Conservation (phyloP, 441 rosid species). For the Brassica hybrid region DNA sequence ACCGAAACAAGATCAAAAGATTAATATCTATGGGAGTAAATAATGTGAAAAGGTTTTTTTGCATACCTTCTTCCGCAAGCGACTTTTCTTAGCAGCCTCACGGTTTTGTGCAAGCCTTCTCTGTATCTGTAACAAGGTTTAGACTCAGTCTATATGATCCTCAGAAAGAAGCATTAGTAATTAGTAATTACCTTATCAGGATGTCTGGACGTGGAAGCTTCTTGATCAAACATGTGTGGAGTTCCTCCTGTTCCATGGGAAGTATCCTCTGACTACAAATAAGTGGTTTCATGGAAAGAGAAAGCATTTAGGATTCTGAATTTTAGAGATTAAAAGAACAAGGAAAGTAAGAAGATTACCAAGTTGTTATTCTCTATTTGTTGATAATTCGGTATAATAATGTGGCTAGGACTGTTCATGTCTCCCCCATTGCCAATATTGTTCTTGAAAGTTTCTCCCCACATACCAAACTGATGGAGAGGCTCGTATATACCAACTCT, state of each 20-base stretch:
- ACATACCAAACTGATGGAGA: constrained; percentile 79
- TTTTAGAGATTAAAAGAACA: constrained; percentile 6
- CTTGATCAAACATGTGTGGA: constrained; percentile 73
- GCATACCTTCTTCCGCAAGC: constrained; percentile 87
- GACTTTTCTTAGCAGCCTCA: constrained; percentile 99
- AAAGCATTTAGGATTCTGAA: background rate
- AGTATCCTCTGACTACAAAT: constrained; percentile 81
- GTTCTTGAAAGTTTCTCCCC: constrained; percentile 67
- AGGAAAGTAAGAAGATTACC: constrained; percentile 10
- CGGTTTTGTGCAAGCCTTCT: constrained; percentile 98
- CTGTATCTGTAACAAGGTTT: constrained; percentile 55
- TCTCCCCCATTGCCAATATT: constrained; percentile 53
- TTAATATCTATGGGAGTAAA: background rate
- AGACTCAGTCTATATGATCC: background rate
- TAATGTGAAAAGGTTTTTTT: background rate
- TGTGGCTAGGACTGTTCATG: constrained; percentile 40
- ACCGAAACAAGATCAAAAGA: background rate
- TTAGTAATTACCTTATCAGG: constrained; percentile 48
- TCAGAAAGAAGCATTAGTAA: background rate
- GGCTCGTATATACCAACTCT: constrained; percentile 79
- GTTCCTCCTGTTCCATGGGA: constrained; percentile 67
- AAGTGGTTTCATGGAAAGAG: constrained; percentile 14
- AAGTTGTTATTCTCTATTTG: constrained; percentile 41
- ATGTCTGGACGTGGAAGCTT: constrained; percentile 51
- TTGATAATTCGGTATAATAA: constrained; percentile 28